Conservation (phyloP, 2,329 filamentous ascomycete species). For the Paraphoma chrysanthemicola region DNA sequence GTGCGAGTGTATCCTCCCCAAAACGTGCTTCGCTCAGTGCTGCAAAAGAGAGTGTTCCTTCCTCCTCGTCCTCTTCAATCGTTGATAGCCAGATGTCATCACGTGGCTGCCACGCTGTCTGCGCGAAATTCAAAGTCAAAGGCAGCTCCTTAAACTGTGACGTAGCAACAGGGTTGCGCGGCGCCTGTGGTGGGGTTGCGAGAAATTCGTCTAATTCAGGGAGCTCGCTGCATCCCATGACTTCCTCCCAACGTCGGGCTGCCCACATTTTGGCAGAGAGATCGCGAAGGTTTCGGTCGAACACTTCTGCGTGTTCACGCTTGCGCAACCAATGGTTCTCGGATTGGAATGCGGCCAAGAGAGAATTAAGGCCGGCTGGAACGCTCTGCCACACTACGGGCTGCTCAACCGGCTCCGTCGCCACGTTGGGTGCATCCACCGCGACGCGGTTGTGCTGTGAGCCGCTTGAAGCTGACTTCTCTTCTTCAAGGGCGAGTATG, state of each 20-base stretch:
- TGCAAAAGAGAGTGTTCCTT: neutral
- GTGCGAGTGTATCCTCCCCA: neutral
- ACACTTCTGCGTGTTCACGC: constrained; percentile 26
- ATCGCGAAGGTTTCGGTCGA: constrained; percentile 18
- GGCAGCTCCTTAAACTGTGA: neutral
- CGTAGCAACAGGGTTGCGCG: neutral
- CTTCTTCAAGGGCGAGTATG: too few species aligned
- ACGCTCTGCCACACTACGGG: constrained; percentile 10
- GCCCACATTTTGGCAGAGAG: constrained; percentile 16
- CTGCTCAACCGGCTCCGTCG: constrained; percentile 17
- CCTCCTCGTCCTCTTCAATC: neutral
- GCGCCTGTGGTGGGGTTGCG: neutral
- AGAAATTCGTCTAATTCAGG: neutral
- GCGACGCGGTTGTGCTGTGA: neutral
- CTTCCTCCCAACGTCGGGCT: neutral
- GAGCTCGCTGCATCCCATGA: neutral
- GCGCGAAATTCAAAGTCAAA: neutral
- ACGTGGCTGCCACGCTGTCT: neutral
- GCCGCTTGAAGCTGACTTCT: too few species aligned
- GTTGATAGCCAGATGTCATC: neutral
- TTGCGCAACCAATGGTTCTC: constrained; percentile 41
- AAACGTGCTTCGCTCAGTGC: neutral
- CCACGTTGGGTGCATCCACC: constrained; percentile 2
- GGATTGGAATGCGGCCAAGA: constrained; percentile 32
- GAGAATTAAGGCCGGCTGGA: constrained; percentile 19